These are phyloP conservation scores for Medakamo hakoo DNA, from an alignment of 139 green algal species.

Conservation along the genomic window DNA sequence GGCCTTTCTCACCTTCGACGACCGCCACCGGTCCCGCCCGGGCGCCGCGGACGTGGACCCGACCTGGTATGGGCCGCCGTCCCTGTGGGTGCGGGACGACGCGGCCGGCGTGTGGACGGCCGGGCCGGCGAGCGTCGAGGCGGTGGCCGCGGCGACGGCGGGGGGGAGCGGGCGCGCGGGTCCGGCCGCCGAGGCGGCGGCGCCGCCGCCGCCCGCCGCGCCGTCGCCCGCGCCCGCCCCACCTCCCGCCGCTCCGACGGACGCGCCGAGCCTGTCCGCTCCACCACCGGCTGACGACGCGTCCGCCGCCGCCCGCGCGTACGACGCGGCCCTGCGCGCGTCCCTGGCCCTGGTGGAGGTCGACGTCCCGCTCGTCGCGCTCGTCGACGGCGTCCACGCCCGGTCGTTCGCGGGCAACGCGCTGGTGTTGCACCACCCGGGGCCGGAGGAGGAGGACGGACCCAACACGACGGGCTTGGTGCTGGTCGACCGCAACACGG, in stretches of 20 bases:
- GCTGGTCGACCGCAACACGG: constrained; percentile 78
- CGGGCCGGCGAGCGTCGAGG: no score
- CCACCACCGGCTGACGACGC: constrained; percentile 1
- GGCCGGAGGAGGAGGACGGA: no score
- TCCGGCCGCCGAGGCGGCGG: background rate
- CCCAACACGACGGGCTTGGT: constrained; percentile 28
- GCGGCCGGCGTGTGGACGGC: constrained; percentile 25
- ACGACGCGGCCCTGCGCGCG: constrained; percentile 6
- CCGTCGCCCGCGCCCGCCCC: background rate
- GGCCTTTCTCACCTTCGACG: constrained; percentile 49
- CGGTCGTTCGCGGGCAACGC: constrained; percentile 8
- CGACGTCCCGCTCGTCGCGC: constrained; percentile 64
- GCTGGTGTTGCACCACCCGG: background rate
- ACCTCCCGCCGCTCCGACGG: background rate
- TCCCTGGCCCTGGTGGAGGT: constrained; percentile 48
- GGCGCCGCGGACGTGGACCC: constrained; percentile 38
- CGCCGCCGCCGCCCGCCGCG: background rate
- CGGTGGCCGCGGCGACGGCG: no score
- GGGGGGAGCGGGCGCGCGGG: background rate
- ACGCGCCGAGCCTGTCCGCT: constrained; percentile 1
- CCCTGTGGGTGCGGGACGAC: constrained; percentile 54
- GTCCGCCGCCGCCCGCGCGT: background rate
- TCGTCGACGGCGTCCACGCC: constrained; percentile 75
- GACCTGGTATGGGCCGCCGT: constrained; percentile 57
- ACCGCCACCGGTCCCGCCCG: constrained; percentile 35